Percentiles rank a stretch among this genome's conserved stretches.
Conservation (phyloP, 108 stramenopile genomes). For the Cylindrotheca closterium region DNA sequence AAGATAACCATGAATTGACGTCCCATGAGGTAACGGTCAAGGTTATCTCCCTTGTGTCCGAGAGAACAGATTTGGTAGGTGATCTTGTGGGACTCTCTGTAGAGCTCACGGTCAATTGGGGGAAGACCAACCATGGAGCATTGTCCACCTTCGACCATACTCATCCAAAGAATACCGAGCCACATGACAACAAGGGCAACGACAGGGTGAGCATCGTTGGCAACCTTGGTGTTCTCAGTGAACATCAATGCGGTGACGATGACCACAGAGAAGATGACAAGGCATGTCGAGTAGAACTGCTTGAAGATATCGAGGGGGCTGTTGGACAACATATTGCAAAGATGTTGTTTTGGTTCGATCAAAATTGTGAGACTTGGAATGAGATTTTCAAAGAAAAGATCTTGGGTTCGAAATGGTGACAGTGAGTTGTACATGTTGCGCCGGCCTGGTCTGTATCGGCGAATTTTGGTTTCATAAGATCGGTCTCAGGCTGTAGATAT, state of each 20-base stretch:
- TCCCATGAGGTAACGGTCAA: conserved; percentile 82
- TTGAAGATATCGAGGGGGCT: no score
- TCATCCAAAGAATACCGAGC: conserved; percentile 55
- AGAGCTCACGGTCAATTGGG: conserved; percentile 64
- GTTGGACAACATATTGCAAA: no score
- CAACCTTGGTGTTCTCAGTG: conserved; percentile 54
- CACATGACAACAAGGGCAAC: conserved; percentile 48
- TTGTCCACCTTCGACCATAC: conserved; percentile 77
- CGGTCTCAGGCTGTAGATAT: no score
- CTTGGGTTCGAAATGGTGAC: no score
- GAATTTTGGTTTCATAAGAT: no score
- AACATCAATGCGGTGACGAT: conserved; percentile 55
- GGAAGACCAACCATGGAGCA: conserved; percentile 71
- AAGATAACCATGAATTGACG: conserved; percentile 89
- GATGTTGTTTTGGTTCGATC: no score
- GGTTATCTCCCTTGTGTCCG: conserved; percentile 81
- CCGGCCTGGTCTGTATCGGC: no score
- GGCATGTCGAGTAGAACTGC: conserved; percentile 28
- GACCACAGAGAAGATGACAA: conserved; percentile 59
- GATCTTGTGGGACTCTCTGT: conserved; percentile 69
- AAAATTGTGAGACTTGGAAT: no score
- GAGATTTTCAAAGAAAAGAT: no score
- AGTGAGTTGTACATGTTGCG: no score
- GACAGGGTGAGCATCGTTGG: conserved; percentile 50
- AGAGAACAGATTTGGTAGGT: conserved; percentile 52